Evolutionary conservation across 768 basidiomycete genomes (phyloP).

Genomic region (Pholiota microspora): DNA sequence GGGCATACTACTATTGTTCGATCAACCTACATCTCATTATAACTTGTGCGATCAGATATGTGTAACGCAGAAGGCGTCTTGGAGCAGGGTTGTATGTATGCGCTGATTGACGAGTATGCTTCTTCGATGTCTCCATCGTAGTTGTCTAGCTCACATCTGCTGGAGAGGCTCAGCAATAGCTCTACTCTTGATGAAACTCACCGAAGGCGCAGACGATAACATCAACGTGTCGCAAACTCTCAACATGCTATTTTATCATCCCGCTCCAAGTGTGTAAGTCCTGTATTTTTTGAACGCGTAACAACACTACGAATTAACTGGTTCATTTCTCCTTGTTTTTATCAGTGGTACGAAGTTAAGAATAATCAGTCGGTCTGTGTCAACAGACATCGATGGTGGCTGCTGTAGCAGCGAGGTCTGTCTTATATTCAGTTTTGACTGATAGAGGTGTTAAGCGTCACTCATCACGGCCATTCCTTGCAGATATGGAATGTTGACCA

Average conservation of each 20-base stretch:
- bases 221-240: slow-evolving; percentile 22
- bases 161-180: slow-evolving; percentile 22
- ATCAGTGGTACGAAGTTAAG: slow-evolving; percentile 14
- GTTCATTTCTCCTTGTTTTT: neutral
- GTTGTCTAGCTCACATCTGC: neutral
- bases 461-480: neutral
- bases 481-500: slow-evolving; percentile 25
- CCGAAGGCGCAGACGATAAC: slow-evolving; percentile 6
- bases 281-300: neutral
- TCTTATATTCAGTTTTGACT: neutral
- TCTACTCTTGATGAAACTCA: slow-evolving; percentile 14
- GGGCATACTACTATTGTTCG: no score
- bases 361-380: slow-evolving; percentile 24
- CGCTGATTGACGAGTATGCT: slow-evolving; percentile 21
- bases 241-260: slow-evolving; percentile 18
- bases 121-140: neutral
- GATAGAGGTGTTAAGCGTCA: neutral
- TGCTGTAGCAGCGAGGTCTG: slow-evolving; percentile 24
- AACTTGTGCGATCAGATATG: slow-evolving; percentile 13
- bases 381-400: slow-evolving; percentile 14
- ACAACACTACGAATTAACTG: neutral
- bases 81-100: slow-evolving; percentile 13
- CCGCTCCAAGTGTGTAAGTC: slow-evolving; percentile 14
- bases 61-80: slow-evolving; percentile 17
- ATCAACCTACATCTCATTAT: no score